A percentile compares a stretch with the other conserved stretches of the same genome.
Evolutionary conservation across 345 rosid species (phyloP).

Genomic region (Barbarea vulgaris): DNA sequence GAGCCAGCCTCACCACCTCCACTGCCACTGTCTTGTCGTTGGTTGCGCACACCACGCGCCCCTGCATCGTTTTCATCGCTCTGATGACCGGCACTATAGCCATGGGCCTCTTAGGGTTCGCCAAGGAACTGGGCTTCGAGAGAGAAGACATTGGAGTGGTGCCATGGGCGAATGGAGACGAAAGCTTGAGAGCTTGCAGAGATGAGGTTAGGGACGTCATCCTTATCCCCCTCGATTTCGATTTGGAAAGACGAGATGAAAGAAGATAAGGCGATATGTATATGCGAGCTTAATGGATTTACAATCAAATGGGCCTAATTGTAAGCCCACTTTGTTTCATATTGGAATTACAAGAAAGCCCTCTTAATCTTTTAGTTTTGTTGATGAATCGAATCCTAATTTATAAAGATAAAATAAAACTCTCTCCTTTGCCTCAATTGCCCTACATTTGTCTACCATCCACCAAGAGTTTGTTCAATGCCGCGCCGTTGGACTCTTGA

Average conservation of each 20-base stretch:
- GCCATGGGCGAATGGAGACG: conserved; percentile 59
- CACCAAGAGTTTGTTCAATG: conserved; percentile 17
- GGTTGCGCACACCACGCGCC: conserved; percentile 79
- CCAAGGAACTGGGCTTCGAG: conserved; percentile 49
- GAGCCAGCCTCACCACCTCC: conserved; percentile 72
- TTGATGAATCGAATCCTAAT: not conserved
- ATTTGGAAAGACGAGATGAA: not conserved
- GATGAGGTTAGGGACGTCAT: conserved; percentile 47
- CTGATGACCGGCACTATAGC: conserved; percentile 51
- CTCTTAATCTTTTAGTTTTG: not conserved
- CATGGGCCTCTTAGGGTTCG: conserved; percentile 17
- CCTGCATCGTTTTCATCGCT: conserved; percentile 78
- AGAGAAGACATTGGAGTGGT: conserved; percentile 50
- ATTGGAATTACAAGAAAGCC: conserved; percentile 6
- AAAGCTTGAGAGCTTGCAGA: conserved; percentile 50
- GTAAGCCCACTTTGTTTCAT: not conserved
- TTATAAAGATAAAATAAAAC: too few species aligned
- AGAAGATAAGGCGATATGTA: conserved; percentile 25
- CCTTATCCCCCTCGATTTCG: conserved; percentile 15
- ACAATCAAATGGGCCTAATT: conserved; percentile 6
- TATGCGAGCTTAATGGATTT: conserved; percentile 2
- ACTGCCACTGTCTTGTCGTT: conserved; percentile 88
- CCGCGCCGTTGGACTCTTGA: conserved; percentile 69
- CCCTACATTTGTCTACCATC: not conserved
- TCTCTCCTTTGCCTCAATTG: not conserved